Percentiles rank a stretch among this genome's conserved stretches.
Conservation (phyloP, 2,329 filamentous ascomycete genomes). For the Thielaviopsis populi region DNA sequence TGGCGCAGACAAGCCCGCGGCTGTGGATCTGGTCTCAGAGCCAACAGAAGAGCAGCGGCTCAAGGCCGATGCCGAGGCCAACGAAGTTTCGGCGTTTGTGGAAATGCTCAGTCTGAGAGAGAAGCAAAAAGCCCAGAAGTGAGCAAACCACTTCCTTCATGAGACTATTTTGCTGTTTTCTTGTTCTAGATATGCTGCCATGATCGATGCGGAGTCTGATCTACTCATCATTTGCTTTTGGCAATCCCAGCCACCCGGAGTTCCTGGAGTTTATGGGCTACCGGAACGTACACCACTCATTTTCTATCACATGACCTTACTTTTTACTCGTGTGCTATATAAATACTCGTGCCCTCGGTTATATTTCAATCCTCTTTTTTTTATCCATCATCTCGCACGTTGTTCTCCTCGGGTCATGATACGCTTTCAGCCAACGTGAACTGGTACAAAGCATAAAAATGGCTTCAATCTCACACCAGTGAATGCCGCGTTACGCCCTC, state of each 20-base stretch:
- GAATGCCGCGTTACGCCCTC: not conserved
- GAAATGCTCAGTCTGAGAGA: slow-evolving; percentile 15
- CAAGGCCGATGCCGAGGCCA: slow-evolving; percentile 27
- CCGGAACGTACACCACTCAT: not conserved
- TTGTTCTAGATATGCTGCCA: not conserved
- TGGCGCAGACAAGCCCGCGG: slow-evolving; percentile 26
- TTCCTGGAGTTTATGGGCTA: not conserved
- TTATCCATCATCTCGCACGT: too few relatives aligned
- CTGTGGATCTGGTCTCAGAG: slow-evolving; percentile 18
- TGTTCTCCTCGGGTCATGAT: too few relatives aligned
- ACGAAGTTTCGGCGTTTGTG: slow-evolving; percentile 22
- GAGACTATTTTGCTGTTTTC: not conserved
- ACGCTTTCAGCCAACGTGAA: too few relatives aligned
- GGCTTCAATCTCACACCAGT: too few relatives aligned
- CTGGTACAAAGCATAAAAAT: too few relatives aligned
- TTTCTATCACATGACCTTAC: not conserved
- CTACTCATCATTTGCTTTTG: not conserved
- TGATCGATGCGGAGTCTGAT: not conserved
- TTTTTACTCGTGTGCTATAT: not conserved
- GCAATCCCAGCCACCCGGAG: not conserved
- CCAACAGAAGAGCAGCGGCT: slow-evolving; percentile 15
- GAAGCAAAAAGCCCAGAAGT: slow-evolving; percentile 3
- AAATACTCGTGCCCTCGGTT: not conserved
- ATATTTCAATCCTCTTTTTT: too few relatives aligned
- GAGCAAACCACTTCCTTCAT: not conserved